Evolutionary conservation across 78 protist genomes (phyloP).

Genomic region (Chrysochromulina tobinii): DNA sequence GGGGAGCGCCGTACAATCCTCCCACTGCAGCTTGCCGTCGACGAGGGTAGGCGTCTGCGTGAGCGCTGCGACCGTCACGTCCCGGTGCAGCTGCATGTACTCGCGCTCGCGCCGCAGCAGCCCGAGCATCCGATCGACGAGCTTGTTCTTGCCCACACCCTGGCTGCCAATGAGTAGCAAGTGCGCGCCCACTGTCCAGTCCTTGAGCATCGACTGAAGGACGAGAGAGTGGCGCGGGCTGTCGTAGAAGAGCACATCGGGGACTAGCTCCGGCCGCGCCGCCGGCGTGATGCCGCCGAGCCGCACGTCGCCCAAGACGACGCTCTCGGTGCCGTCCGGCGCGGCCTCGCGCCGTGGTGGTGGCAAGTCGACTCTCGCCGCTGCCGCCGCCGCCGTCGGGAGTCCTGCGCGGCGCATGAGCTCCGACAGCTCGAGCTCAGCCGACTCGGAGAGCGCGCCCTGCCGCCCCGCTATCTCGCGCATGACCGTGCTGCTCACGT

Average conservation of each 20-base stretch:
- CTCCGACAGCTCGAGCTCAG: no score
- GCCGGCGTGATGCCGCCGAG: not conserved
- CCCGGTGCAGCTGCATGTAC: slow-evolving; percentile 85
- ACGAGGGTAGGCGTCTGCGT: slow-evolving; percentile 54
- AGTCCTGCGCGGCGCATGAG: no score
- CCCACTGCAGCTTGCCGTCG: slow-evolving; percentile 27
- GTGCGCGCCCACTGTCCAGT: slow-evolving; percentile 36
- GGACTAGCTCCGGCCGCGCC: slow-evolving; percentile 58
- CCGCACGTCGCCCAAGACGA: not conserved
- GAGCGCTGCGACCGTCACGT: slow-evolving; percentile 69
- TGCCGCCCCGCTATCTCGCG: no score
- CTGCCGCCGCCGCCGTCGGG: no score
- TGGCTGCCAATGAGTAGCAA: slow-evolving; percentile 72
- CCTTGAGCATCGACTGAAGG: slow-evolving; percentile 35
- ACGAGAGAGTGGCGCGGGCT: slow-evolving; percentile 30
- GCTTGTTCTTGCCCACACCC: slow-evolving; percentile 84
- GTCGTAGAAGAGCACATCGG: slow-evolving; percentile 49
- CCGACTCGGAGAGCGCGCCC: no score
- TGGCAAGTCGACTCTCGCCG: no score
- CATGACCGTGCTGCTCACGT: no score
- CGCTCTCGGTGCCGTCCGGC: no score
- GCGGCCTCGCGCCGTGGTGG: no score
- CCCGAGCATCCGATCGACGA: slow-evolving; percentile 54
- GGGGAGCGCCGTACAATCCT: not conserved
- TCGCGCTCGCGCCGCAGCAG: slow-evolving; percentile 53